phyloP scores from a whole-genome alignment of 106 monocot genomes.

The Ottelia alismoides region DNA sequence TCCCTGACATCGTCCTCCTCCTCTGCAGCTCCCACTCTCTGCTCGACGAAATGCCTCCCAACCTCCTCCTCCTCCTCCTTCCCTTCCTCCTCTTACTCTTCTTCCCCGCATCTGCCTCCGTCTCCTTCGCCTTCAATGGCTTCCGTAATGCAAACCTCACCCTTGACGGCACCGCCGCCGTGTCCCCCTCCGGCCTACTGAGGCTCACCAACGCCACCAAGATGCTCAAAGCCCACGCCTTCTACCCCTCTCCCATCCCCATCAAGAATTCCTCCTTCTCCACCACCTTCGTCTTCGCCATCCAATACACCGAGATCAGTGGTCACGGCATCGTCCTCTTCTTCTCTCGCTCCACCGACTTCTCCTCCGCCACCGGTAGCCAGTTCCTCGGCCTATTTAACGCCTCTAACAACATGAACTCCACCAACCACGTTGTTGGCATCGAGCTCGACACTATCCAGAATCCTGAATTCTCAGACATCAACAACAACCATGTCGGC shows the following conservation, averaged over 20 bases:
- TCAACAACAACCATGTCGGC: slow-evolving; percentile 3
- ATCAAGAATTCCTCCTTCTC: no score
- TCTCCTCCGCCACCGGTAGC: slow-evolving; percentile 4
- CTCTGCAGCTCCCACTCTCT: no score
- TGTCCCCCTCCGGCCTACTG: slow-evolving; percentile 3
- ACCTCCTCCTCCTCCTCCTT: no score
- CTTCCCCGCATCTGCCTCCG: not conserved
- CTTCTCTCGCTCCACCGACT: no score
- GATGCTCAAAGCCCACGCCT: slow-evolving; percentile 1
- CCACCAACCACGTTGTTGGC: slow-evolving; percentile 11
- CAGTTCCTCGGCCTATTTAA: slow-evolving; percentile 33
- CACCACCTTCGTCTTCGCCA: no score
- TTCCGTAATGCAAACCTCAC: slow-evolving; percentile 1
- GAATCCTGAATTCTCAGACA: slow-evolving; percentile 4
- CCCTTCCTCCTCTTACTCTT: no score
- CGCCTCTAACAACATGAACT: slow-evolving; percentile 5
- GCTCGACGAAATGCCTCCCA: not conserved
- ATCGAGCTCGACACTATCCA: slow-evolving; percentile 27
- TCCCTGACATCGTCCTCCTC: no score
- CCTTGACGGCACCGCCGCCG: not conserved
- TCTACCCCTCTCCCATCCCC: no score
- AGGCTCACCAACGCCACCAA: no score
- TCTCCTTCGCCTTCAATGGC: slow-evolving; percentile 1
- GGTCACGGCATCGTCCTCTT: slow-evolving; percentile 21
- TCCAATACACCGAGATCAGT: slow-evolving; percentile 8